Conservation (phyloP, 257 asterid genomes). For the Misopates orontium region DNA sequence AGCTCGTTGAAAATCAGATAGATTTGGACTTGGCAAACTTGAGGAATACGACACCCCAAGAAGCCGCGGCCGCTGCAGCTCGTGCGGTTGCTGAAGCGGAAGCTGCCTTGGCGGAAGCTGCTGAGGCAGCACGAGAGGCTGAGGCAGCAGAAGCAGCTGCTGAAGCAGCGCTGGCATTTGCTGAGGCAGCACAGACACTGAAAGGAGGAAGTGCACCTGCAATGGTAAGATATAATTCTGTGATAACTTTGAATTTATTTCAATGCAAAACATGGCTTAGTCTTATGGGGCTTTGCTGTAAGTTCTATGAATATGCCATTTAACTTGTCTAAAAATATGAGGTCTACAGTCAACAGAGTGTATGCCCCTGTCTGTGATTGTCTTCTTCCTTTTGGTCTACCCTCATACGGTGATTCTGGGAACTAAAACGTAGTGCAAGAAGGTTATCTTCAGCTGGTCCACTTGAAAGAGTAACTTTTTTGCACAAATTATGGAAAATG, state of each 20-base stretch:
- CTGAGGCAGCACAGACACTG: constrained; percentile 82
- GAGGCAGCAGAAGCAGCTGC: constrained; percentile 96
- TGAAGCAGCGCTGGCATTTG: constrained; percentile 91
- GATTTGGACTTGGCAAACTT: constrained; percentile 70
- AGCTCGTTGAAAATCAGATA: constrained; percentile 54
- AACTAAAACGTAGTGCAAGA: background rate
- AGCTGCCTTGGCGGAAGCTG: constrained; percentile 94
- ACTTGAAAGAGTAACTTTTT: too few species aligned
- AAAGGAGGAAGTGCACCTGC: constrained; percentile 64
- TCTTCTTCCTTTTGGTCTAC: background rate
- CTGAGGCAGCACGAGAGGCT: constrained; percentile 88
- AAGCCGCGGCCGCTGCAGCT: constrained; percentile 95
- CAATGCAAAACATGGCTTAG: background rate
- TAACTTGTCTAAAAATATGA: background rate
- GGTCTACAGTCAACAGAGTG: background rate
- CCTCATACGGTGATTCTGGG: background rate
- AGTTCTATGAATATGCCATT: background rate
- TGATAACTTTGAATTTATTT: constrained; percentile 5
- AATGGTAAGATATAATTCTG: constrained; percentile 51
- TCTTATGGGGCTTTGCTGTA: background rate
- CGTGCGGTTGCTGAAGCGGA: constrained; percentile 97
- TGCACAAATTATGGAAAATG: too few species aligned
- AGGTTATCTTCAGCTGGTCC: too few species aligned
- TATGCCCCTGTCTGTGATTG: background rate
- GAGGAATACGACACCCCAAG: constrained; percentile 74